A percentile compares a stretch with the other conserved stretches of the same genome.
Conservation (phyloP, 2,329 filamentous ascomycete genomes). For the Claviceps arundinis region DNA sequence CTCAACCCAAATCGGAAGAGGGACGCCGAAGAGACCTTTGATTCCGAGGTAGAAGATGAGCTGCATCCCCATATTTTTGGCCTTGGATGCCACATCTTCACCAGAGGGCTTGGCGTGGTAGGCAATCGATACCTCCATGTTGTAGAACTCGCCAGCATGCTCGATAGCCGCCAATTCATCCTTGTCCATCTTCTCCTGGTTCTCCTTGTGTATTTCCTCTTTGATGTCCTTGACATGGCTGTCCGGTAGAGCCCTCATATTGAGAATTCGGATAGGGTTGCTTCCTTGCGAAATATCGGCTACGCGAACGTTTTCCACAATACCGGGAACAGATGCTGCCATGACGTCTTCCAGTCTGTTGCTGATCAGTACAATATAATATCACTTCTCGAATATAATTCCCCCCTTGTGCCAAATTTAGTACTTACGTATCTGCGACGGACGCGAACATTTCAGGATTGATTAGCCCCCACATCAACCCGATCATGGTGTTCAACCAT, state of each 20-base stretch:
- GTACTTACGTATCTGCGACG: constrained; percentile 63
- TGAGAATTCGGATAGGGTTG: constrained; percentile 81
- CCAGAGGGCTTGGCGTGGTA: constrained; percentile 75
- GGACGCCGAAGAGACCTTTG: constrained; percentile 78
- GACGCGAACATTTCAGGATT: constrained; percentile 92
- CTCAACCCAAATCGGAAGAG: constrained; percentile 79
- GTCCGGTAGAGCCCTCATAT: constrained; percentile 70
- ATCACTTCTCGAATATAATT: neutral
- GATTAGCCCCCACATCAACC: constrained; percentile 77
- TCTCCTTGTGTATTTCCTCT: constrained; percentile 63
- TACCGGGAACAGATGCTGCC: constrained; percentile 81
- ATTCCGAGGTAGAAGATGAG: constrained; percentile 87
- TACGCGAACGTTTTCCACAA: constrained; percentile 90
- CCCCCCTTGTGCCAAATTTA: neutral
- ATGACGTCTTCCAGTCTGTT: constrained; percentile 59
- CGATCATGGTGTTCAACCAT: constrained; percentile 87
- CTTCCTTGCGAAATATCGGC: constrained; percentile 89
- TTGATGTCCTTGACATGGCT: constrained; percentile 70
- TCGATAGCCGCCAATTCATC: constrained; percentile 81
- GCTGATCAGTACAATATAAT: neutral
- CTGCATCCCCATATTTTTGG: constrained; percentile 94
- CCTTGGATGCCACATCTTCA: constrained; percentile 61
- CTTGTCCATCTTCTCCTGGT: constrained; percentile 69
- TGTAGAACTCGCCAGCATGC: constrained; percentile 85
- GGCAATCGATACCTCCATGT: constrained; percentile 78